These are phyloP conservation scores for Aspergillus fructus DNA, from an alignment of 2,329 filamentous ascomycete species.

Conservation along the genomic window DNA sequence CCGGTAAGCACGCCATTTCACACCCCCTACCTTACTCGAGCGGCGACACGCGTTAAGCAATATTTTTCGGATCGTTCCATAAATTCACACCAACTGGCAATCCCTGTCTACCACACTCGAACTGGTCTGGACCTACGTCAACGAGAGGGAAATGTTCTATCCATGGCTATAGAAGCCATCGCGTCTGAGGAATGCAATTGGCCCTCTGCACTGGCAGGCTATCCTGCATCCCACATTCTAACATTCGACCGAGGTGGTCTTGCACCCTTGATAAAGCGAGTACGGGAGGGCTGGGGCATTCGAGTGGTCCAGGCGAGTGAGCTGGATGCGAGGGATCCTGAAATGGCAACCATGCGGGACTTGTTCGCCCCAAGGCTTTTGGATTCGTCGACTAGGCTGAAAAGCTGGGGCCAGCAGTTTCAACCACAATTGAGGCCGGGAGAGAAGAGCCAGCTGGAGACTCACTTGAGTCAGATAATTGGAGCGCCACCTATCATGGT, in stretches of 20 bases:
- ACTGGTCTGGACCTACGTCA: constrained; percentile 29
- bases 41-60: constrained; percentile 19
- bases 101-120: constrained; percentile 35
- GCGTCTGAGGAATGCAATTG: constrained; percentile 18
- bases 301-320: constrained; percentile 17
- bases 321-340: constrained; percentile 16
- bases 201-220: constrained; percentile 12
- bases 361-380: constrained; percentile 14
- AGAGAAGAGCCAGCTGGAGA: constrained; percentile 88
- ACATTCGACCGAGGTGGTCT: constrained; percentile 21
- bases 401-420: constrained; percentile 90
- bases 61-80: constrained; percentile 13
- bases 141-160: constrained; percentile 5
- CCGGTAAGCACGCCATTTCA: constrained; percentile 46
- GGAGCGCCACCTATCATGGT: constrained; percentile 86
- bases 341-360: constrained; percentile 18
- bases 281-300: constrained; percentile 17
- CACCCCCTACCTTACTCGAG: constrained; percentile 32
- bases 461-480: constrained; percentile 87
- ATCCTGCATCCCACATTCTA: constrained; percentile 14
- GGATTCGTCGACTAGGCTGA: constrained; percentile 71
- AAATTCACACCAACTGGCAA: constrained; percentile 15
- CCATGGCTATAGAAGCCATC: constrained; percentile 18
- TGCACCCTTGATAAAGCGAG: constrained; percentile 11
- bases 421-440: constrained; percentile 81